Base-by-base conservation (phyloP, 495 filamentous ascomycete genomes). In the Filosporella fistucella region DNA sequence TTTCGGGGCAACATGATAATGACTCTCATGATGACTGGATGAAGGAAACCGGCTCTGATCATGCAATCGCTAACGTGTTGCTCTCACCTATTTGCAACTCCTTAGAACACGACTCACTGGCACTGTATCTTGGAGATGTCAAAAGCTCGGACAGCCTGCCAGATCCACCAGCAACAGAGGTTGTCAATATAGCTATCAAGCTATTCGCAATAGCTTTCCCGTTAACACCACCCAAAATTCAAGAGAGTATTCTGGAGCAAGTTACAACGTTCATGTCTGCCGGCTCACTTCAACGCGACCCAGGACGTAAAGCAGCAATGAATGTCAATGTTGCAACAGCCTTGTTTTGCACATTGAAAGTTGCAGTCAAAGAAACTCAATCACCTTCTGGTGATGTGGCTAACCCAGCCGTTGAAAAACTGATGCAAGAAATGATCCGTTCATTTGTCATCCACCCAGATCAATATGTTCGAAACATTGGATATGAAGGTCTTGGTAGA, bases 171-270 rank as follows among this genome's bases (percentile, higher is more conserved):
- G 81, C 86, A 3, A 99, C 93, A 10, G 89, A 94, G 52, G 90
- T 94, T 17, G 87, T 97, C 24, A 95, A 97, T 51, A 79, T 91
- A 59, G 91, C 93, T 16, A 94, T 97, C 45, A 80, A 87, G 32
- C 71, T 96, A 0, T 98, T 99, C 64, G 89, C 89, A 8, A 83
- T 94, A 42, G 86, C 88, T 25, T 81, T 97, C 39, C 88, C 93
- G 12, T 70, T 96, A 10, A 91, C 95, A 25, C 82, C 84, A 0
- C 73, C 89, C 1, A 95, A 89, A 54, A 86, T 99, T 10, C 93
- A 99, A 58, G 93, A 97, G 62, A 94, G 93, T 57, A 86, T 91
- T 18, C 74, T 97, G 8, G 94, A 96, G 59, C 94, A 97, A 57
- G 78, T 99, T 36, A 80, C 88, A 3, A 91, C 88, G 0, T 94